These are phyloP conservation scores for Amauroascus verrucosus DNA, from an alignment of 2,329 filamentous ascomycete genomes.

Conservation along the genomic window DNA sequence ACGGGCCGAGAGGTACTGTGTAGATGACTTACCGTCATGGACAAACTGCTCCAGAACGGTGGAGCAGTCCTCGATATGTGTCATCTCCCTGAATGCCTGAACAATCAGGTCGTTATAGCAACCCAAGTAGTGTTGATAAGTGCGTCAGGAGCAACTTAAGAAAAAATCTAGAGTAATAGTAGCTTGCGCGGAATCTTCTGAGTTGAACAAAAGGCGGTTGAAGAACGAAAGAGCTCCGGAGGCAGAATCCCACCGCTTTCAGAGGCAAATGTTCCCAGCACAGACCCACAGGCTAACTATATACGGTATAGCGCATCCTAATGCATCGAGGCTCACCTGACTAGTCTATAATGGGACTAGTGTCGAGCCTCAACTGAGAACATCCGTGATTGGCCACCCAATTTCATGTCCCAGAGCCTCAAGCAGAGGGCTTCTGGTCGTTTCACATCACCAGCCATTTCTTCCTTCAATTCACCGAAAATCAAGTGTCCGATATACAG, in stretches of 20 bases:
- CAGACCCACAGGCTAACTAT: neutral
- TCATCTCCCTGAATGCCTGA: constrained; percentile 27
- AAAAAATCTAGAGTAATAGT: no score
- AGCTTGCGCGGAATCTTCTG: no score
- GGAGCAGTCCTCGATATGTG: constrained; percentile 50
- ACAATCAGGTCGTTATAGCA: neutral
- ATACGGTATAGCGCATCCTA: neutral
- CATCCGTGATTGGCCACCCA: constrained; percentile 1
- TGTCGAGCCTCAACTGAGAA: neutral
- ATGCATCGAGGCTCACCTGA: neutral
- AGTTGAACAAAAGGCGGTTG: no score
- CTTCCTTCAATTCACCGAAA: neutral
- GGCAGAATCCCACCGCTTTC: constrained; percentile 7
- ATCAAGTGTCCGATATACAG: neutral
- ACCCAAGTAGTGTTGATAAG: neutral
- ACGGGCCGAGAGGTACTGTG: neutral
- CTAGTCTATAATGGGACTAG: neutral
- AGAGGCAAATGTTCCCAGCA: neutral
- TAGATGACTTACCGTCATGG: constrained; percentile 45
- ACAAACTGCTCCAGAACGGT: constrained; percentile 56
- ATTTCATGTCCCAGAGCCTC: constrained; percentile 8
- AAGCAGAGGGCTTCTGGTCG: neutral
- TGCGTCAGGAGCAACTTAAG: neutral
- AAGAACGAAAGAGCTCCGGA: no score
- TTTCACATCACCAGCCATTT: neutral